These are phyloP conservation scores for Starmerella floricola DNA, from an alignment of 805 yeast genomes.

Conservation along the genomic window DNA sequence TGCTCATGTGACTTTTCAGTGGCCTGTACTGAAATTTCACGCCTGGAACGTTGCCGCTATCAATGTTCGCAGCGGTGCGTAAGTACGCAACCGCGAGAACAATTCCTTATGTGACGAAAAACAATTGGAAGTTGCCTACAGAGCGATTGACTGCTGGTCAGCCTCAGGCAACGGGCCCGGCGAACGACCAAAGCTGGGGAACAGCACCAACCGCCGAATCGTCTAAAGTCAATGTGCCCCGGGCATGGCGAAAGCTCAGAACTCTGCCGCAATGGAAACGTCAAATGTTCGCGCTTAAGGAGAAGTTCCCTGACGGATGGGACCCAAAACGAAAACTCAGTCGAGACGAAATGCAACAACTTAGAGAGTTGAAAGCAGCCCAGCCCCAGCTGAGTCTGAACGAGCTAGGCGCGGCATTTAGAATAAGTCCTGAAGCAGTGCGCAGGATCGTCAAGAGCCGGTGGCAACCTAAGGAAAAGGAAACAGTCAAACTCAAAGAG, in stretches of 20 bases:
- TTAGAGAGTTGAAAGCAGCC: conserved; percentile 41
- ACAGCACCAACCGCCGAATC: no score
- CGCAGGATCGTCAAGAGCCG: conserved; percentile 64
- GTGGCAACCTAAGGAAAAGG: conserved; percentile 59
- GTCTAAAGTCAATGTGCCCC: conserved; percentile 38
- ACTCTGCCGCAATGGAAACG: conserved; percentile 56
- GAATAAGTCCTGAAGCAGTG: conserved; percentile 69
- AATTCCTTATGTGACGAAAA: conserved; percentile 20
- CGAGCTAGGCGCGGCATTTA: conserved; percentile 51
- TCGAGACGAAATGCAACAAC: conserved; percentile 54
- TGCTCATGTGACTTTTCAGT: background rate
- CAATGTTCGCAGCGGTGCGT: conserved; percentile 1
- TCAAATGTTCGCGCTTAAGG: conserved; percentile 50
- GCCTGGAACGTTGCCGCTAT: background rate
- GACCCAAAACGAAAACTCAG: conserved; percentile 55
- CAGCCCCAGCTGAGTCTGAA: conserved; percentile 50
- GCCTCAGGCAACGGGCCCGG: background rate
- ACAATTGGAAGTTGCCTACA: conserved; percentile 31
- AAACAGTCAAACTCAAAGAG: conserved; percentile 33
- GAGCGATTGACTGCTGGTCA: background rate
- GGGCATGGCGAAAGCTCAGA: conserved; percentile 35
- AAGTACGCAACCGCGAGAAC: conserved; percentile 6
- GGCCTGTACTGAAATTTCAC: background rate
- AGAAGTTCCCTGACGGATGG: conserved; percentile 54
- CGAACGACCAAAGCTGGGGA: background rate